A percentile compares a stretch with the other conserved stretches of the same genome.
Evolutionary conservation across 306 rosid genomes (phyloP).

Genomic region (Sicyos edulis): DNA sequence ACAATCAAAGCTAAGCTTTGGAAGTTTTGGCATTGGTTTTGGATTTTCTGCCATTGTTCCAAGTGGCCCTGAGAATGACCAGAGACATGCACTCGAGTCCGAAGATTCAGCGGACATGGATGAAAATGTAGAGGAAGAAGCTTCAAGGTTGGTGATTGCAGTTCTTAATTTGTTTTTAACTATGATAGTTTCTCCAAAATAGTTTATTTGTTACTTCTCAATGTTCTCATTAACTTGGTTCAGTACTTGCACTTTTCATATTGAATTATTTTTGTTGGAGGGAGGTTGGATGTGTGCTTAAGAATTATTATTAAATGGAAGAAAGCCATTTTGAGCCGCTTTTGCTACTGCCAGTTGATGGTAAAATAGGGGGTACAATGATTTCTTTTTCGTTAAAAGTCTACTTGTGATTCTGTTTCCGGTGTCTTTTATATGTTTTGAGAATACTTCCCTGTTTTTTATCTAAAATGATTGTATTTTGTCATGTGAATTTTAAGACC

Average conservation of each 20-base stretch:
- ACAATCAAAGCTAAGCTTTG: slow-evolving; percentile 80
- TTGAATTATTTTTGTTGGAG: not conserved
- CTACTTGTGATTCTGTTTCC: too few species aligned
- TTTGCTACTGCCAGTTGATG: not conserved
- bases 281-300: not conserved
- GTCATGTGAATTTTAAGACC: too few species aligned
- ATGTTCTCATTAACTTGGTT: slow-evolving; percentile 2
- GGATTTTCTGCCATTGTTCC: slow-evolving; percentile 43
- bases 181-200: not conserved
- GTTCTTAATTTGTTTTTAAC: not conserved
- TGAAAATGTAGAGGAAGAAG: slow-evolving; percentile 56
- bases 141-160: slow-evolving; percentile 51
- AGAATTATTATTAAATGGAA: not conserved
- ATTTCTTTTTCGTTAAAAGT: too few species aligned
- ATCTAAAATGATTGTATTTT: too few species aligned
- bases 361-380: not conserved
- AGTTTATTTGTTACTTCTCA: not conserved
- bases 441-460: too few species aligned
- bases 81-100: slow-evolving; percentile 59
- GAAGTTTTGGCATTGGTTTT: slow-evolving; percentile 78
- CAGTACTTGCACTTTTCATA: slow-evolving; percentile 1
- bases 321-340: not conserved
- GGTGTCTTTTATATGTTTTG: too few species aligned
- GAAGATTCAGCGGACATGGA: slow-evolving; percentile 65
- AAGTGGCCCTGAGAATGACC: slow-evolving; percentile 52